Evolutionary conservation across 768 basidiomycete genomes (phyloP).

Genomic region (Boletellus ananiceps): DNA sequence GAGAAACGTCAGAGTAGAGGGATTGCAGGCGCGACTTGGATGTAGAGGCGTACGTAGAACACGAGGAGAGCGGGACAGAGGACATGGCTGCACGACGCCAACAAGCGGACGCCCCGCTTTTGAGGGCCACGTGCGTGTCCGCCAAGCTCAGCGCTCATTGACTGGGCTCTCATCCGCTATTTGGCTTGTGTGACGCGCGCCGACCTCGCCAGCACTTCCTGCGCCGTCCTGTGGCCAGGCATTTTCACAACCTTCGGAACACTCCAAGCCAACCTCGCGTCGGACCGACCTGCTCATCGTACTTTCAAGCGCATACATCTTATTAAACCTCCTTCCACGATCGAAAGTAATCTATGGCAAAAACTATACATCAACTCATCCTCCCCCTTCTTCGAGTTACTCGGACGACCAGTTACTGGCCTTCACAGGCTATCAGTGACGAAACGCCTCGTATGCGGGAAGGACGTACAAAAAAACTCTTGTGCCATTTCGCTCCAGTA

Average conservation of each 20-base stretch:
- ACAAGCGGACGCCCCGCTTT: slow-evolving; percentile 1
- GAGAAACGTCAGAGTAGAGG: slow-evolving; percentile 83
- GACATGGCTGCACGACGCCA: slow-evolving; percentile 17
- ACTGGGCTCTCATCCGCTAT: too few relatives aligned
- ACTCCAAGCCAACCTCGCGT: too few relatives aligned
- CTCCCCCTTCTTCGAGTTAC: neutral
- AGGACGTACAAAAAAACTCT: slow-evolving; percentile 26
- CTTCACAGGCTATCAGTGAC: slow-evolving; percentile 11
- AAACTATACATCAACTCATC: neutral
- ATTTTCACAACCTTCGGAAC: too few relatives aligned
- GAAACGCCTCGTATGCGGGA: neutral
- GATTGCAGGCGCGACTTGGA: slow-evolving; percentile 58
- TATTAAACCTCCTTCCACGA: too few relatives aligned
- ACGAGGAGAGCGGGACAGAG: slow-evolving; percentile 18
- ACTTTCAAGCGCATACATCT: too few relatives aligned
- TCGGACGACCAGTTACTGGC: slow-evolving; percentile 19
- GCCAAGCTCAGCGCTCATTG: neutral
- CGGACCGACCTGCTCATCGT: too few relatives aligned
- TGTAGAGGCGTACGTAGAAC: slow-evolving; percentile 26
- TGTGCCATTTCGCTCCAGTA: slow-evolving; percentile 21
- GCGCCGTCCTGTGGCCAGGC: too few relatives aligned
- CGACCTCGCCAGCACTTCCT: too few relatives aligned
- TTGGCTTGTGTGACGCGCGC: too few relatives aligned
- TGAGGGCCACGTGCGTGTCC: slow-evolving; percentile 9
- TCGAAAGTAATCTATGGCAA: too few relatives aligned